These are phyloP conservation scores for Liquidambar formosana DNA, from an alignment of 164 flowering plant genomes.

Conservation along the genomic window DNA sequence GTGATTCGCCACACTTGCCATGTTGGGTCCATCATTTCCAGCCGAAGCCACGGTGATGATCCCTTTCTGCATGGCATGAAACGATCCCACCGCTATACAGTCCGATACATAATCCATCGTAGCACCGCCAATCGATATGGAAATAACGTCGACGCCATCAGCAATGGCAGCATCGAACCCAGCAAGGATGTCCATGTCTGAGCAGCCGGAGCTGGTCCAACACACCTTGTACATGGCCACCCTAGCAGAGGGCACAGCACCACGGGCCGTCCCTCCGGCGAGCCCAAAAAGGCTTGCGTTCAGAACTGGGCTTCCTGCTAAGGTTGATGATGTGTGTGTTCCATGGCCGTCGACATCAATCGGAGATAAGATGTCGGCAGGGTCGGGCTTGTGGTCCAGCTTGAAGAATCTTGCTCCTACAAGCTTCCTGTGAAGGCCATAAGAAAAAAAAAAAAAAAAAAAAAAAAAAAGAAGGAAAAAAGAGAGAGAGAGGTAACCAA, in stretches of 20 bases:
- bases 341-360: slow-evolving; percentile 73
- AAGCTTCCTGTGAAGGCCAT: slow-evolving; percentile 43
- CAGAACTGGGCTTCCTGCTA: slow-evolving; percentile 48
- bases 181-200: slow-evolving; percentile 67
- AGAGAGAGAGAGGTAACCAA: no score
- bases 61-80: slow-evolving; percentile 74
- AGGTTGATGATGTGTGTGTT: slow-evolving; percentile 80
- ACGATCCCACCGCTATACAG: slow-evolving; percentile 59
- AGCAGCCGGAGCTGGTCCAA: slow-evolving; percentile 57
- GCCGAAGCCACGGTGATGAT: slow-evolving; percentile 63
- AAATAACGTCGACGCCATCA: slow-evolving; percentile 84
- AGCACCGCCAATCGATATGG: slow-evolving; percentile 61
- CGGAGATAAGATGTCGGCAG: slow-evolving; percentile 56
- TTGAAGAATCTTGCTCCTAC: slow-evolving; percentile 78
- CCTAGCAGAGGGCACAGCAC: slow-evolving; percentile 74
- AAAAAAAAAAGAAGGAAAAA: no score
- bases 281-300: slow-evolving; percentile 64
- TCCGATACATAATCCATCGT: slow-evolving; percentile 30
- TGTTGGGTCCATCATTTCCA: slow-evolving; percentile 68
- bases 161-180: slow-evolving; percentile 78
- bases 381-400: slow-evolving; percentile 37
- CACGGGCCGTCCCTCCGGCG: slow-evolving; percentile 67
- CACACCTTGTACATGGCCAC: slow-evolving; percentile 85
- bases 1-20: slow-evolving; percentile 34
- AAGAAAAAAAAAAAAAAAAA: not conserved